Evolutionary conservation across 169 alveolate genomes (phyloP).

Genomic region (Plasmodium fragile): DNA sequence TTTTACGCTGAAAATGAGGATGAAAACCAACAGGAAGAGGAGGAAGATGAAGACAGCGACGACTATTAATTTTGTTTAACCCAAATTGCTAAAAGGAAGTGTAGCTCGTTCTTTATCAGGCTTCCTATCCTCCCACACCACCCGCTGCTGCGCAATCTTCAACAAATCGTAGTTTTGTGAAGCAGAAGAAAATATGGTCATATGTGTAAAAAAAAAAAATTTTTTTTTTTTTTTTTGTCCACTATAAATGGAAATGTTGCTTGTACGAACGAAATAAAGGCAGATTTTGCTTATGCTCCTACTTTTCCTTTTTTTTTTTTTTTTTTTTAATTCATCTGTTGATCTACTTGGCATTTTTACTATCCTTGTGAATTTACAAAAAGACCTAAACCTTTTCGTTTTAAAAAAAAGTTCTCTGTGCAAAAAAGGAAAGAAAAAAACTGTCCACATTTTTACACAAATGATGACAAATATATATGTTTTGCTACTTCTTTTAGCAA

Average conservation of each 20-base stretch:
- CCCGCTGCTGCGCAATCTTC: neutral
- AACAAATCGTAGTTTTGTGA: neutral
- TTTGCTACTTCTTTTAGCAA: neutral
- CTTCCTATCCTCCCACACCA: neutral
- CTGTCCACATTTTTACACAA: neutral
- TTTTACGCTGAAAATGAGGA: slow-evolving; percentile 55
- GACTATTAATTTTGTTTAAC: slow-evolving; percentile 8
- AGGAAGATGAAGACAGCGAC: slow-evolving; percentile 40
- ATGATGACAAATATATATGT: neutral
- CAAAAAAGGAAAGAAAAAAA: neutral
- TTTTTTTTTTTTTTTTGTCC: slow-evolving; percentile 1
- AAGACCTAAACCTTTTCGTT: neutral
- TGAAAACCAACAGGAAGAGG: slow-evolving; percentile 24
- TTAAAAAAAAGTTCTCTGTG: neutral
- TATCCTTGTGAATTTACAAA: neutral
- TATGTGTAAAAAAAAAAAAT: neutral
- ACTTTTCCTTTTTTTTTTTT: neutral
- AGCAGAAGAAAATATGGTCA: neutral
- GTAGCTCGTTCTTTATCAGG: neutral
- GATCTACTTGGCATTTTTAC: neutral
- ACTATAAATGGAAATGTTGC: neutral
- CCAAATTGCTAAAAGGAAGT: neutral
- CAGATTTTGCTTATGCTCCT: neutral
- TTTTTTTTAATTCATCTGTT: neutral
- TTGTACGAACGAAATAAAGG: neutral